Evolutionary conservation across 441 rosid species (phyloP), one percentile per base, ranked within the genome.

Genomic region (Lepidium campestre): DNA sequence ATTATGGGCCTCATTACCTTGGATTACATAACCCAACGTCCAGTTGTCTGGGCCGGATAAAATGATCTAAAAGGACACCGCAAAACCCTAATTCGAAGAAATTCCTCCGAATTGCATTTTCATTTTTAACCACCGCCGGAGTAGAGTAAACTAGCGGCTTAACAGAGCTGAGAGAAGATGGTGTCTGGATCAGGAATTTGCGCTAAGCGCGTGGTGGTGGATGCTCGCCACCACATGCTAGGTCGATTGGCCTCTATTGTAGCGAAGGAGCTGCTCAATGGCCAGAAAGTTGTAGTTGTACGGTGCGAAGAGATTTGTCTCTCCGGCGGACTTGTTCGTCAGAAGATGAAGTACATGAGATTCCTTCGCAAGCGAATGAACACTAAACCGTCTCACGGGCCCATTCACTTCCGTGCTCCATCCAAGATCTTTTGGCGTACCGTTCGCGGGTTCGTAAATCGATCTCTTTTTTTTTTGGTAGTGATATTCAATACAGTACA

Each of bases 401-500:
- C 77, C 11, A 73, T 73, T 45, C 77, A 73, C 57, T 73, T 73
- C 62, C 77, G 77, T 58, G 77, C 77, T 65, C 77, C 77, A 0
- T 73, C 77, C 18, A 73, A 73, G 32, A 67, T 73, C 73, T 73
- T 73, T 64, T 73, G 77, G 77, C 69, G 77, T 19, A 73, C 77
- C n/a, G 68, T 73, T 55, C 77, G 77, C 14, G 77, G 77, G 76
- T 71, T 71, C 14, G 75, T 71, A 35, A 35, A 10, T 29, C 20
- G 0, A 10, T 27, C 60, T 22, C 7, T 23, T 36, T 7, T 1
- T 44, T 59, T 17, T 60, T 10, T 10, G 18, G 2, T 45, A 19
- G 36, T 29, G 37, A n/a, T 27, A 29, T 29, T 29, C 10, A 10
- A 29, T 7, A 29, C 31, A 23, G 54, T 22, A 47, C 15, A 14